Conservation (phyloP, 768 basidiomycete genomes). For the Boletus rubescentipes region DNA sequence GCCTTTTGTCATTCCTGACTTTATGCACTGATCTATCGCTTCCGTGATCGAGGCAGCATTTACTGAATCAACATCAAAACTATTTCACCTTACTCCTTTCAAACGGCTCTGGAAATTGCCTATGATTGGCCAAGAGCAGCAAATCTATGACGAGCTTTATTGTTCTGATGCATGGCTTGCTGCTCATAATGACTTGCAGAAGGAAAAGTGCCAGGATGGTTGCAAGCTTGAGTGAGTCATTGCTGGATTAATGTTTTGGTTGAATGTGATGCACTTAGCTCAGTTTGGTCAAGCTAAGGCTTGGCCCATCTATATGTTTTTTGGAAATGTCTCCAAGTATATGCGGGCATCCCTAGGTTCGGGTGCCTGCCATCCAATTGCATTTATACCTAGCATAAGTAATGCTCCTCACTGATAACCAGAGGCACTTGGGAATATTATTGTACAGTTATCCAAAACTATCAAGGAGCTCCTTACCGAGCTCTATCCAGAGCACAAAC, state of each 20-base stretch:
- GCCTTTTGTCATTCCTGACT: conserved; percentile 26
- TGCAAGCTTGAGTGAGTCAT: conserved; percentile 15
- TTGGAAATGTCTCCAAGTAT: too few relatives aligned
- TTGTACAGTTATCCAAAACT: too few relatives aligned
- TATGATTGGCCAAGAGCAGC: conserved; percentile 1
- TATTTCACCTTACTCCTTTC: conserved; percentile 29
- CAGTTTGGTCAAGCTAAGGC: too few relatives aligned
- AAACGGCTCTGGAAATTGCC: conserved; percentile 20
- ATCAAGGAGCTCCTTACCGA: too few relatives aligned
- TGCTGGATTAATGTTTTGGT: conserved; percentile 1
- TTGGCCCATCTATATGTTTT: too few relatives aligned
- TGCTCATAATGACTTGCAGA: conserved; percentile 24
- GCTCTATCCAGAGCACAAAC: too few relatives aligned
- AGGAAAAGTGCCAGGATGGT: conserved; percentile 8
- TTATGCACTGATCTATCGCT: conserved; percentile 25
- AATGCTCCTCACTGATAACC: too few relatives aligned
- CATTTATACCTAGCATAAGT: too few relatives aligned
- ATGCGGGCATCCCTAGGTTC: too few relatives aligned
- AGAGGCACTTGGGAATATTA: too few relatives aligned
- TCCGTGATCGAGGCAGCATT: conserved; percentile 12
- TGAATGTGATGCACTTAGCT: too few relatives aligned
- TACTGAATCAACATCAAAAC: background rate
- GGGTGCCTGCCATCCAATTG: too few relatives aligned
- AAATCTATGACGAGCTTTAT: conserved; percentile 25
- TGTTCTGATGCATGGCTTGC: conserved; percentile 22